Evolutionary conservation across 2,329 filamentous ascomycete genomes (phyloP).

Genomic region (Aspergillus floridensis): DNA sequence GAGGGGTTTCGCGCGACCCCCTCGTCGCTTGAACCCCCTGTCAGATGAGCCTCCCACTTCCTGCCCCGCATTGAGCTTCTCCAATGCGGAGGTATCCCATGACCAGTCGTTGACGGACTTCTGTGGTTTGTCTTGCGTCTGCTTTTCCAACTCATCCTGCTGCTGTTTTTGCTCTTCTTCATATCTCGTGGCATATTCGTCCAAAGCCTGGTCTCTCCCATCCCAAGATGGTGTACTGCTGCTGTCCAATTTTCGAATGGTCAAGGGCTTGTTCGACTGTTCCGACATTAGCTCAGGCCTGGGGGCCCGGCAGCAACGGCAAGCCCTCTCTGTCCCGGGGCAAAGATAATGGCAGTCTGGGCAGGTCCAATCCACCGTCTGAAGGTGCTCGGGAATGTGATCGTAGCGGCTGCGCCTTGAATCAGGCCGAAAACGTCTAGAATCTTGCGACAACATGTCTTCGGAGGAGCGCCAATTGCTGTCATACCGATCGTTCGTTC

Average conservation of each 20-base stretch:
- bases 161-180: not conserved
- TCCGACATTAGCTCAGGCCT: constrained; percentile 15
- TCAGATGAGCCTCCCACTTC: not conserved
- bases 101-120: constrained; percentile 22
- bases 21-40: constrained; percentile 25
- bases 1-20: constrained; percentile 21
- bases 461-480: too few relatives aligned
- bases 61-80: constrained; percentile 19
- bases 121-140: constrained; percentile 7
- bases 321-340: constrained; percentile 22
- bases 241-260: not conserved
- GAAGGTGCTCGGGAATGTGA: not conserved
- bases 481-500: too few relatives aligned
- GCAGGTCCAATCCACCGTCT: constrained; percentile 27
- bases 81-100: constrained; percentile 32
- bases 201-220: not conserved
- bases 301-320: constrained; percentile 29
- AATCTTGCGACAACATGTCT: too few relatives aligned
- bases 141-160: constrained; percentile 2
- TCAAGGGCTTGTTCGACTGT: not conserved
- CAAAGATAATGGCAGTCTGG: constrained; percentile 23
- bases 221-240: not conserved
- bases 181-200: not conserved
- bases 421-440: too few relatives aligned
- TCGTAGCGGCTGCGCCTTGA: too few relatives aligned